Percentiles rank a stretch among this genome's conserved stretches.
phyloP scores from a whole-genome alignment of 257 asterid species.

The Solanum boliviense region DNA sequence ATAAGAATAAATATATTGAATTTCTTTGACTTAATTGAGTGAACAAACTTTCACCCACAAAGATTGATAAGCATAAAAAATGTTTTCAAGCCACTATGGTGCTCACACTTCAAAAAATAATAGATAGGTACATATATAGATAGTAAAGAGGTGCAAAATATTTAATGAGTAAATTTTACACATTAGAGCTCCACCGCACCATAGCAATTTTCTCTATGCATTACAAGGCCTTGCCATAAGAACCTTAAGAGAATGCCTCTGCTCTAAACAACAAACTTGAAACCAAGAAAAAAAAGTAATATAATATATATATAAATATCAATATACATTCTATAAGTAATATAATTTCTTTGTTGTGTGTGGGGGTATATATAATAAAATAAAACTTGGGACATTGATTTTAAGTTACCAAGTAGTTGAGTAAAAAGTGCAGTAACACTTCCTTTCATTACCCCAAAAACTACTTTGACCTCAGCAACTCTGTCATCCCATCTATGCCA shows the following conservation, averaged over 20 bases:
- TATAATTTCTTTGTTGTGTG: neutral
- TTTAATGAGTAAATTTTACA: neutral
- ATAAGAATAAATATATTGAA: neutral
- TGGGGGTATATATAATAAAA: neutral
- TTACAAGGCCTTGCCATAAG: neutral
- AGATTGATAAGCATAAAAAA: neutral
- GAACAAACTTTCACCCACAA: neutral
- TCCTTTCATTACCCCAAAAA: neutral
- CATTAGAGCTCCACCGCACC: neutral
- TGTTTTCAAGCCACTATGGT: neutral
- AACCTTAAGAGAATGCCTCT: neutral
- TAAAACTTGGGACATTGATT: neutral
- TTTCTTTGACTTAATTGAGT: neutral
- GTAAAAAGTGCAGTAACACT: neutral
- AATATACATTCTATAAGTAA: neutral
- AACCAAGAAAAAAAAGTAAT: neutral
- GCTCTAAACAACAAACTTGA: neutral
- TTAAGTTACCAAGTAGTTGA: neutral
- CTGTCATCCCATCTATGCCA: neutral
- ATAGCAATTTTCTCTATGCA: neutral
- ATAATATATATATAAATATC: neutral
- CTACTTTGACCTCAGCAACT: neutral
- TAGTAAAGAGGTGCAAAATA: neutral
- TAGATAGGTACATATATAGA: neutral
- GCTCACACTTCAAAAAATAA: neutral